A percentile compares a stretch with the other conserved stretches of the same genome.
Conservation (phyloP, 2,329 filamentous ascomycete genomes). For the Verticillium nonalfalfae region DNA sequence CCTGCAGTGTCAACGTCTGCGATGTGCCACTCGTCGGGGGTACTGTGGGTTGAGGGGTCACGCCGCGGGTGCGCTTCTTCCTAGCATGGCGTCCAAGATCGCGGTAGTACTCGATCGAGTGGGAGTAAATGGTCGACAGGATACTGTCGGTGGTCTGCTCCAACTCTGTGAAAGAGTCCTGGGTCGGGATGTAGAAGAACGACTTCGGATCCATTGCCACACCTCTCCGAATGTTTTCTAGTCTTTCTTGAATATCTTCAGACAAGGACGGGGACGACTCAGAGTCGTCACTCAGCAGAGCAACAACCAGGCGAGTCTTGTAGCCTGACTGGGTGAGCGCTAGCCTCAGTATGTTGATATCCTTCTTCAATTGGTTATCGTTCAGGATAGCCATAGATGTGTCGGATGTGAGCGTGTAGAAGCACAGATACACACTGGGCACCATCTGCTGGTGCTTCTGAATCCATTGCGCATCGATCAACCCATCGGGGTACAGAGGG, state of each 20-base stretch:
- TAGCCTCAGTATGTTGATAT: conserved; percentile 72
- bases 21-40: conserved; percentile 80
- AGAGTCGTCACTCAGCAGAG: conserved; percentile 70
- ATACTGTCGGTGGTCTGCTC: conserved; percentile 68
- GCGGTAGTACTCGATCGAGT: conserved; percentile 83
- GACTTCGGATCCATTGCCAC: conserved; percentile 78
- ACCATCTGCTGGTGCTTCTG: conserved; percentile 82
- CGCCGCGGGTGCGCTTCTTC: conserved; percentile 77
- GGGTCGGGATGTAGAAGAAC: conserved; percentile 77
- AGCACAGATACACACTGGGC: conserved; percentile 73
- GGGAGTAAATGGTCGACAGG: conserved; percentile 64
- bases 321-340: conserved; percentile 64
- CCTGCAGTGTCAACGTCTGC: conserved; percentile 74
- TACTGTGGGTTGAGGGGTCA: conserved; percentile 72
- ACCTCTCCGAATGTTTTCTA: conserved; percentile 71
- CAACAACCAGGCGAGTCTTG: conserved; percentile 70
- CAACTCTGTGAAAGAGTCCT: conserved; percentile 64
- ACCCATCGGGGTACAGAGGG: conserved; percentile 79
- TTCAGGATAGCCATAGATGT: conserved; percentile 67
- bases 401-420: conserved; percentile 72
- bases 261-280: conserved; percentile 34
- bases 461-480: conserved; percentile 77
- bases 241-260: conserved; percentile 61
- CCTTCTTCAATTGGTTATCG: conserved; percentile 81
- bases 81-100: conserved; percentile 89